A percentile compares a stretch with the other conserved stretches of the same genome.
Evolutionary conservation across 306 rosid species (phyloP).

Genomic region (Acacia acuminata): DNA sequence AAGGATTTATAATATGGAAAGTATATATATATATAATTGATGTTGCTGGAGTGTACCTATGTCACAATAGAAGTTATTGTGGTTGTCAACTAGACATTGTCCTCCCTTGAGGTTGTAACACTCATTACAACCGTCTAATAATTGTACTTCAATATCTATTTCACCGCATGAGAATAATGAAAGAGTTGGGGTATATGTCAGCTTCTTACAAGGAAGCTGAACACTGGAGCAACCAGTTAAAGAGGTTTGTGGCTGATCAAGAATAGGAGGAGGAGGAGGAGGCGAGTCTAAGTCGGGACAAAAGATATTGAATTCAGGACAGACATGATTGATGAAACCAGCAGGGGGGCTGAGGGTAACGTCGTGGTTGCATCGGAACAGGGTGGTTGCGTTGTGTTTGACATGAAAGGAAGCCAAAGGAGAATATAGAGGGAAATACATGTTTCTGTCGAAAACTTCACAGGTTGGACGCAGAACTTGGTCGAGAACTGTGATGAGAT

Average conservation of each 20-base stretch:
- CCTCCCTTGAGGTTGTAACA: constrained; percentile 30
- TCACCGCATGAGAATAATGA: constrained; percentile 24
- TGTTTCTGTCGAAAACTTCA: background rate
- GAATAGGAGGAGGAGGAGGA: background rate
- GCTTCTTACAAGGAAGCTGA: constrained; percentile 9
- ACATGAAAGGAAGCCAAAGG: background rate
- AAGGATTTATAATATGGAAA: background rate
- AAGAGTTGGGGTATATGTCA: background rate
- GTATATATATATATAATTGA: too few relatives aligned
- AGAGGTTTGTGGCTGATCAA: background rate
- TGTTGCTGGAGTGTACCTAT: constrained; percentile 3
- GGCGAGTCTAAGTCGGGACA: background rate
- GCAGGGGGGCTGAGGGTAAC: too few relatives aligned
- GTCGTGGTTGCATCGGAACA: background rate
- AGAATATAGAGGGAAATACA: too few relatives aligned
- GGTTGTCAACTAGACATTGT: constrained; percentile 28
- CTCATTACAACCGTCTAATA: constrained; percentile 20
- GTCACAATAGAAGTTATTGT: constrained; percentile 17
- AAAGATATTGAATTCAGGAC: background rate
- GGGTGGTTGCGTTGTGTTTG: background rate
- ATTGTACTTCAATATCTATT: constrained; percentile 2
- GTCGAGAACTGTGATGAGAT: constrained; percentile 22
- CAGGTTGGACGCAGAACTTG: constrained; percentile 7
- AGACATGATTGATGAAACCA: background rate
- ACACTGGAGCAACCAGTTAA: constrained; percentile 25